phyloP scores from a whole-genome alignment of 225 moss, liverwort and hornwort species.

The Anthoceros angustus region DNA sequence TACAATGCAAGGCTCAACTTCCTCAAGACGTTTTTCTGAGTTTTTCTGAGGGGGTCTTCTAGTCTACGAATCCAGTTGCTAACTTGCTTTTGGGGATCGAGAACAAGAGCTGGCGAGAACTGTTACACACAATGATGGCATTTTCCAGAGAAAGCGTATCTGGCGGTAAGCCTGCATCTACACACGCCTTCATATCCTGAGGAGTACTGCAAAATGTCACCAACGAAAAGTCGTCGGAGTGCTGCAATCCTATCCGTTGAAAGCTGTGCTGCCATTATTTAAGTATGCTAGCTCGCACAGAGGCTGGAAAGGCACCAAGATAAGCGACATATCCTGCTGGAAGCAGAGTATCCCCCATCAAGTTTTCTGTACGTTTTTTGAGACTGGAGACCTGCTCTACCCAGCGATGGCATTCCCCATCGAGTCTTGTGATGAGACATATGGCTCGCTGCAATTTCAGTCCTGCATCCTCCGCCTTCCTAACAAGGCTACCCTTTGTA shows the following conservation, averaged over 20 bases:
- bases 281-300: slow-evolving; percentile 17
- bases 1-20: slow-evolving; percentile 16
- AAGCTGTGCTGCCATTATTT: slow-evolving; percentile 24
- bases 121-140: slow-evolving; percentile 35
- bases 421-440: slow-evolving; percentile 27
- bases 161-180: slow-evolving; percentile 30
- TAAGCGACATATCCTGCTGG: slow-evolving; percentile 33
- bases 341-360: slow-evolving; percentile 28
- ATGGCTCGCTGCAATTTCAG: slow-evolving; percentile 26
- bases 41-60: slow-evolving; percentile 33
- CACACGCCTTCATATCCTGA: slow-evolving; percentile 31
- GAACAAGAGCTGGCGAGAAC: slow-evolving; percentile 28
- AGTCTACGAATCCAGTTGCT: slow-evolving; percentile 33
- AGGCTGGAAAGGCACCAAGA: slow-evolving; percentile 28
- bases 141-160: slow-evolving; percentile 34
- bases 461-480: slow-evolving; percentile 27
- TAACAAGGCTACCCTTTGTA: slow-evolving; percentile 28
- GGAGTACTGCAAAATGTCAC: slow-evolving; percentile 27
- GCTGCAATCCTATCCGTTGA: slow-evolving; percentile 15
- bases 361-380: slow-evolving; percentile 18
- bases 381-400: slow-evolving; percentile 22
- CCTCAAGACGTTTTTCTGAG: slow-evolving; percentile 16
- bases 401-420: slow-evolving; percentile 36
- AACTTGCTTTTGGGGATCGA: slow-evolving; percentile 37
- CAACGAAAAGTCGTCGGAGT: slow-evolving; percentile 24